These are phyloP conservation scores for Candida ipomoeae DNA, from an alignment of 805 yeast species.

Conservation along the genomic window DNA sequence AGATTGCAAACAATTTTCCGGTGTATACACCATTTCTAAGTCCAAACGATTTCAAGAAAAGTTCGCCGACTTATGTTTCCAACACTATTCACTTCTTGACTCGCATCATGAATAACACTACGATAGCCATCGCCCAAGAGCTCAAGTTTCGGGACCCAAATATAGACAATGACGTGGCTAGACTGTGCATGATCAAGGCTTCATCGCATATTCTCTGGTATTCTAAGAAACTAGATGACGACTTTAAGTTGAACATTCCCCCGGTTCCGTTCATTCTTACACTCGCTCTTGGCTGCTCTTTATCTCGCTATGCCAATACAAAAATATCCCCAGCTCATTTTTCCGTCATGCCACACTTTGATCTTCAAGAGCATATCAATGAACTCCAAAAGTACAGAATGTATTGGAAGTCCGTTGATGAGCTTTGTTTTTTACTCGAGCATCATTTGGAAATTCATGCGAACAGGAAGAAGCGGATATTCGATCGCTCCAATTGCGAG, in stretches of 20 bases:
- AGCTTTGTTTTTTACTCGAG: slow-evolving; percentile 19
- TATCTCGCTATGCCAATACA: neutral
- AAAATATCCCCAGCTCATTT: neutral
- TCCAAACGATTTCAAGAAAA: slow-evolving; percentile 6
- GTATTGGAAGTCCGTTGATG: slow-evolving; percentile 29
- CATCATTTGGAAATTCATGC: slow-evolving; percentile 15
- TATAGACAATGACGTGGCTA: slow-evolving; percentile 22
- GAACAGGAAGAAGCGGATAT: slow-evolving; percentile 9
- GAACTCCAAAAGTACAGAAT: slow-evolving; percentile 20
- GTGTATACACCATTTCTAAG: slow-evolving; percentile 2
- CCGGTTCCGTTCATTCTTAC: slow-evolving; percentile 16
- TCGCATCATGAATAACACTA: slow-evolving; percentile 26
- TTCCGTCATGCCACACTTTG: slow-evolving; percentile 4
- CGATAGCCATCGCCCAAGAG: slow-evolving; percentile 26
- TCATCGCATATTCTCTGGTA: slow-evolving; percentile 27
- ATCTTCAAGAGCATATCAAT: slow-evolving; percentile 19
- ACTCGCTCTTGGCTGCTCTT: slow-evolving; percentile 1
- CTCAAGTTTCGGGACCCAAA: slow-evolving; percentile 22
- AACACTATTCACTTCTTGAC: slow-evolving; percentile 24
- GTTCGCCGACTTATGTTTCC: slow-evolving; percentile 12
- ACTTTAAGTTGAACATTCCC: slow-evolving; percentile 23
- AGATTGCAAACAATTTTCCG: slow-evolving; percentile 7
- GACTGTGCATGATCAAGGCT: slow-evolving; percentile 21
- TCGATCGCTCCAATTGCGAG: neutral
- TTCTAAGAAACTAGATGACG: slow-evolving; percentile 17